phyloP scores from a whole-genome alignment of 495 filamentous ascomycete genomes.

The Usnea hakonensis region DNA sequence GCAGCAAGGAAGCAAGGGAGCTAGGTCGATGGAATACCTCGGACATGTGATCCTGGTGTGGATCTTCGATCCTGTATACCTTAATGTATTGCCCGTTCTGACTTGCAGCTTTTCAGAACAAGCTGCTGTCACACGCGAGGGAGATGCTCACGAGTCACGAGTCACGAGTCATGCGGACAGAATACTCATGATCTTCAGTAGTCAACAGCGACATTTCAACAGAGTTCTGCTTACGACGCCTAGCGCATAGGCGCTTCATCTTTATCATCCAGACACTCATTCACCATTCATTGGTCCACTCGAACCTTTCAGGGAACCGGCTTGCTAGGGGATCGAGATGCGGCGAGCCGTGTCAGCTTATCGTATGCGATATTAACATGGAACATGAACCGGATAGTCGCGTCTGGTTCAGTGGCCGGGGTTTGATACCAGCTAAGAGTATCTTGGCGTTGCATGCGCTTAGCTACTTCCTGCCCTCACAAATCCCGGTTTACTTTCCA shows the following conservation, averaged over 20 bases:
- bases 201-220: background rate
- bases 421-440: background rate
- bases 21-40: background rate
- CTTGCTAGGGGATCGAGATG: conserved; percentile 1
- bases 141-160: too few species aligned
- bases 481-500: background rate
- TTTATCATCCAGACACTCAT: background rate
- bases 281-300: conserved; percentile 13
- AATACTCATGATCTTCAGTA: background rate
- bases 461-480: background rate
- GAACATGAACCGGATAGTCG: conserved; percentile 9
- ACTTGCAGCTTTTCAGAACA: conserved; percentile 3
- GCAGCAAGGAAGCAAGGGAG: background rate
- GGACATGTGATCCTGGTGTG: background rate
- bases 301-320: background rate
- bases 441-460: background rate
- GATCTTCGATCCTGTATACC: conserved; percentile 9
- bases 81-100: too few species aligned
- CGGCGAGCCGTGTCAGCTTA: conserved; percentile 3
- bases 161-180: background rate
- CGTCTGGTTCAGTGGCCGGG: background rate
- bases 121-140: conserved; percentile 1
- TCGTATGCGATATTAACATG: background rate
- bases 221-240: conserved; percentile 12
- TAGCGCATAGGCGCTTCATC: conserved; percentile 16